These are phyloP conservation scores for Acer negundo DNA, from an alignment of 345 rosid species.

Conservation along the genomic window DNA sequence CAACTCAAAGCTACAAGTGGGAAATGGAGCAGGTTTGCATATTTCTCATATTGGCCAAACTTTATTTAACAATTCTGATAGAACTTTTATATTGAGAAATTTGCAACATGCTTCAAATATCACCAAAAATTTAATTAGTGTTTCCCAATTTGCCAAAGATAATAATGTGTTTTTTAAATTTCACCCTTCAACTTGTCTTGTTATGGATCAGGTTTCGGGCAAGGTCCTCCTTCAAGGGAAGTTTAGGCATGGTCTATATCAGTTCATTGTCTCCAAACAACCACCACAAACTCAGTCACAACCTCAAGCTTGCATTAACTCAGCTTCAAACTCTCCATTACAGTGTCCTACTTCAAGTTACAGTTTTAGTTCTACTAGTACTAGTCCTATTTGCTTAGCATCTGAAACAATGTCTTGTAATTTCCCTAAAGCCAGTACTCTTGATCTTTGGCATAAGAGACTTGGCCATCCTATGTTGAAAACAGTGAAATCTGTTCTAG, in stretches of 20 bases:
- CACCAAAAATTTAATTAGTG: background rate
- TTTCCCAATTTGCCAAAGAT: background rate
- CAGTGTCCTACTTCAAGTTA: no score
- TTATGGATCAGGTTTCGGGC: background rate
- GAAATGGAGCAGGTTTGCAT: background rate
- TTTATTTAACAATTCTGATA: background rate
- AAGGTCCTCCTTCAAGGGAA: background rate
- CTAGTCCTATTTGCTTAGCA: no score
- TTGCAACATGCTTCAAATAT: background rate
- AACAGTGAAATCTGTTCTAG: background rate
- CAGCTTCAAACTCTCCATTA: no score
- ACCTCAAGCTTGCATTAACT: no score
- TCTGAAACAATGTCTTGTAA: no score
- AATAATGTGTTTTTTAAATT: background rate
- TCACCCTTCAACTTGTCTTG: background rate
- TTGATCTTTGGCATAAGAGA: background rate
- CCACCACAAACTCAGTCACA: background rate
- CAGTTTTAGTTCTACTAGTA: no score
- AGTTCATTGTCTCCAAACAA: background rate
- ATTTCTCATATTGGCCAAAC: background rate
- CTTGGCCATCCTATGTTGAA: background rate
- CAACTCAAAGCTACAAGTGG: background rate
- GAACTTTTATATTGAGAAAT: background rate
- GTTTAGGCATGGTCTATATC: no score
- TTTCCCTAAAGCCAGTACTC: no score